Base-by-base conservation (phyloP, 176 grass and related monocot genomes). In the Poa pratensis region DNA sequence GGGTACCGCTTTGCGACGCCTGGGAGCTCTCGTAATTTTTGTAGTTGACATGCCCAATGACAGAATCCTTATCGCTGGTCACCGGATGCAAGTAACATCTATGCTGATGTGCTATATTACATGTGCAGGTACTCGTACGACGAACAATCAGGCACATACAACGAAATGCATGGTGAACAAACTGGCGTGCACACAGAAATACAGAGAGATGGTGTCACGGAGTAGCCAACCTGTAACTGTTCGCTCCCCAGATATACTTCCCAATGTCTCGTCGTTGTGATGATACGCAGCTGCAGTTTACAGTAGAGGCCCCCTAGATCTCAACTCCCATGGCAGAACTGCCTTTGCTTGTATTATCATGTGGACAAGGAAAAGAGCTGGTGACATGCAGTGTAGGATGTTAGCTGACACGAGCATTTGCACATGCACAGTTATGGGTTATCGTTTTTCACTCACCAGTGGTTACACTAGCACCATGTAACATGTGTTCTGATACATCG, bases 111-210 rank as follows among this genome's bases (percentile, higher is more conserved):
- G 7, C 37, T 77, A 42, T 76, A 9, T 30, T 2, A 69, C 59
- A 11, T 42, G 27, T 86, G 76, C 89, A 98, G 96, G 91, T 98
- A 94, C 79, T 88, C 91, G 18, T 95, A 89, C 4, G 86, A 98
- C 1, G 91, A 95, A 66, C 91, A 98, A 89, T 94, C 77, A 54
- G 86, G 88, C 24, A 67, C 86, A 24, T 96, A 94, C 84, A 89
- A 80, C 37, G 93, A 98, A 87, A 71, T 92, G 37, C 78, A 92
- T 12, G 84, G 89, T 8, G 91, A 92, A 61, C 89, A 94, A 82
- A 84, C 83, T 51, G 65, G 79, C 18, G 58, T 30, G 40, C 69
- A 77, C 69, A 76, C 82, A 69, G 87, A 98, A 81, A 43, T 87
- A 63, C 51, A 82, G 37, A 80, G n/a, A 74, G 49, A 83, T 37